Conservation (phyloP, 106 monocot genomes). For the Ottelia alismoides region DNA sequence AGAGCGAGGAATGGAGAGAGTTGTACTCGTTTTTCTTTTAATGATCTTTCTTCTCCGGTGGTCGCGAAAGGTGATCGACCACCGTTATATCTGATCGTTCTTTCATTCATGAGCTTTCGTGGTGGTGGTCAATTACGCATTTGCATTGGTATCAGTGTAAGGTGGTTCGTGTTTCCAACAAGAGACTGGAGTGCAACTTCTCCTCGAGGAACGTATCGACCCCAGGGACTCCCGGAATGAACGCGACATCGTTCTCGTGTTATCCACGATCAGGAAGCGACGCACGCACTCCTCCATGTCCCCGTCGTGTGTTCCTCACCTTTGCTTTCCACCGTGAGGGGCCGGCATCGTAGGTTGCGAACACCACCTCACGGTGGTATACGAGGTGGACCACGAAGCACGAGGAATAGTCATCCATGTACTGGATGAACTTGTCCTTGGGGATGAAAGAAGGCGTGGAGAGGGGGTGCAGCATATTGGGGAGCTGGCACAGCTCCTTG, state of each 20-base stretch:
- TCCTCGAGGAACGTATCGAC: conserved; percentile 1
- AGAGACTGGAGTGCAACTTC: conserved; percentile 3
- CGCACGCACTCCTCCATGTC: neutral
- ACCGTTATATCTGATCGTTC: too few species aligned
- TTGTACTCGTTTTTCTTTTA: too few species aligned
- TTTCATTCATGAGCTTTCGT: too few species aligned
- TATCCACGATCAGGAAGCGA: conserved; percentile 10
- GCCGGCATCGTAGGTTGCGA: conserved; percentile 1
- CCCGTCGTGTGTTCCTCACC: conserved; percentile 1
- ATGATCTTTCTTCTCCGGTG: too few species aligned
- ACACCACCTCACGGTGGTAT: conserved; percentile 1
- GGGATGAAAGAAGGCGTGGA: conserved; percentile 5
- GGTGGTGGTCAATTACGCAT: too few species aligned
- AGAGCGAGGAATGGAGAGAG: too few species aligned
- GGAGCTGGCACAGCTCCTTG: conserved; percentile 32
- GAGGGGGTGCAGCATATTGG: conserved; percentile 4
- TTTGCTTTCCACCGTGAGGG: neutral
- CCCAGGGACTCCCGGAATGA: neutral
- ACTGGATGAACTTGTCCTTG: conserved; percentile 1
- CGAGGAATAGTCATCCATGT: conserved; percentile 10
- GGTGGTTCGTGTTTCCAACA: too few species aligned
- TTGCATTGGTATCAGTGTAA: too few species aligned
- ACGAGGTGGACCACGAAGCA: neutral
- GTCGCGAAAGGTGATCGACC: too few species aligned
- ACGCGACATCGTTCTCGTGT: conserved; percentile 5